Base-by-base conservation (phyloP, 805 yeast species). In the Yarrowia yakushimensis region DNA sequence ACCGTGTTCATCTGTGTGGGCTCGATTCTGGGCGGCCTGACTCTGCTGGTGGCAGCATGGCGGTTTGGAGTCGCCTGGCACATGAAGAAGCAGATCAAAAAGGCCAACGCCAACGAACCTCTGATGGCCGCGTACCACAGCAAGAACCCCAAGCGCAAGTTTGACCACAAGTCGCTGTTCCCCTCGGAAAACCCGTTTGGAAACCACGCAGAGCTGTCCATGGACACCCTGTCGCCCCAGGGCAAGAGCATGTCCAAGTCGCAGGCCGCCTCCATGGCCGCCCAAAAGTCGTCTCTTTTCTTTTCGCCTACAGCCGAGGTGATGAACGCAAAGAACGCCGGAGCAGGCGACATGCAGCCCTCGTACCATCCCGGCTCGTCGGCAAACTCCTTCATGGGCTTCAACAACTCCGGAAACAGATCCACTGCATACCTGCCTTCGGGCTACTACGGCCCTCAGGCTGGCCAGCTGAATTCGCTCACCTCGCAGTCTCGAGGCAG, bases 1-100 rank as follows among this genome's bases (percentile, higher is more conserved):
- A 87, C 94, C 0, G 91, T 90, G 2, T 90, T 89, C 74, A 90
- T 90, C 59, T 87, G 88, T 0, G 87, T 89, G 43, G 96, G 96
- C 1, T 77, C 86, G 11, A 78, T 85, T 37, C 83, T 85, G 4
- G 88, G 85, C 0, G 84, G 83, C 37, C 74, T 87, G 4, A 72
- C 85, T 20, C 65, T 85, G 3, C 79, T 78, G 1, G 77, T 86
- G 39, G 66, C 81, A 11, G 66, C 78, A 13, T 85, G 86, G 81
- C 82, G 86, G 67, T 68, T 81, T 22, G 71, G 81, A 23, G 75
- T 78, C 42, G 80, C 82, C 13, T 64, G 66, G 63, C 63, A 68
- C 52, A 83, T 90, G 5, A 80, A 81, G 27, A 76, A 81, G 64
- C 70, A 79, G 43, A 84, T 90, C 30, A 80, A 81, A 69, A 76